Percentiles rank a stretch among this genome's conserved stretches.
These are phyloP conservation scores for Trichoderma endophyticum DNA, from an alignment of 2,329 filamentous ascomycete species.

Conservation along the genomic window DNA sequence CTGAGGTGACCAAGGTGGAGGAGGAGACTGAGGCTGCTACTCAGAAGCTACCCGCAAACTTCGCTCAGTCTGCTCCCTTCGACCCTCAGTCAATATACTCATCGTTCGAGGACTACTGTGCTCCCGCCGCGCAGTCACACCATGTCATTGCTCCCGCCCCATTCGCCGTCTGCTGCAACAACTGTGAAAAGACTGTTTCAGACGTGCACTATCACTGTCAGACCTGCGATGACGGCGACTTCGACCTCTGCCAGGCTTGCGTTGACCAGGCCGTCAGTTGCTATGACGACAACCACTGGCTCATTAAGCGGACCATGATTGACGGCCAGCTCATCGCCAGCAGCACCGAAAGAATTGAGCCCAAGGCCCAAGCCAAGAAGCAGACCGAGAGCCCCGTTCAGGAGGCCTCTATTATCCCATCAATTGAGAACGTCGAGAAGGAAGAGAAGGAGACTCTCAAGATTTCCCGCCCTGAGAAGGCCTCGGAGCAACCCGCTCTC, in stretches of 20 bases:
- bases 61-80: neutral
- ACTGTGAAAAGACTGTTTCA: conserved; percentile 74
- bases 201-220: conserved; percentile 92
- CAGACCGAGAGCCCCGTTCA: conserved; percentile 24
- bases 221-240: conserved; percentile 89
- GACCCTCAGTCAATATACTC: neutral
- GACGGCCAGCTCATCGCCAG: conserved; percentile 79
- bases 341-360: conserved; percentile 74
- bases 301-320: conserved; percentile 84
- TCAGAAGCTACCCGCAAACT: conserved; percentile 17
- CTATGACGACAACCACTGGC: conserved; percentile 77
- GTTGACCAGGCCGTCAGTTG: conserved; percentile 74
- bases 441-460: conserved; percentile 4
- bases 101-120: conserved; percentile 4
- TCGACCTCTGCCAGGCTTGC: conserved; percentile 83
- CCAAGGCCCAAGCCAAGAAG: conserved; percentile 50
- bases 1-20: neutral
- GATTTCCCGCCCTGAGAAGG: neutral
- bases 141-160: conserved; percentile 21
- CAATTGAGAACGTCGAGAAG: neutral
- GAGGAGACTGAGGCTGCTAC: conserved; percentile 14
- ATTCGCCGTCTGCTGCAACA: conserved; percentile 93
- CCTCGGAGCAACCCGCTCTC: conserved; percentile 2
- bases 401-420: conserved; percentile 21
- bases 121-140: neutral